Percentiles rank a stretch among this genome's conserved stretches.
These are phyloP conservation scores for Solioccasus polychromus DNA, from an alignment of 768 basidiomycete genomes.

Conservation along the genomic window DNA sequence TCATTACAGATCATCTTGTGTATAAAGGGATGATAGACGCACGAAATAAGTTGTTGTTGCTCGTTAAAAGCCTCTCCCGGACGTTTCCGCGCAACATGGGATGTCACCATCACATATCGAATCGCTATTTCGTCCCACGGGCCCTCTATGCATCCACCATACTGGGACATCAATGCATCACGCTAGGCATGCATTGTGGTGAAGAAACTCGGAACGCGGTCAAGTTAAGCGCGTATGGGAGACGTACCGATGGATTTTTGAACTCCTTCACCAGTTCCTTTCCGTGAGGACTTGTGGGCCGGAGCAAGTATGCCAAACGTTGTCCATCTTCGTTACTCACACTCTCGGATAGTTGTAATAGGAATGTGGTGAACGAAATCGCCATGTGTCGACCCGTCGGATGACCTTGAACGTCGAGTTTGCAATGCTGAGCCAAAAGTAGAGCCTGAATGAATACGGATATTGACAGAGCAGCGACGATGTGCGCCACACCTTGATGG, in stretches of 20 bases:
- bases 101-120: conserved; percentile 75
- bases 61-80: conserved; percentile 77
- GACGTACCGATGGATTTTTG: conserved; percentile 50
- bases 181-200: conserved; percentile 37
- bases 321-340: conserved; percentile 63
- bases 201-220: not conserved
- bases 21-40: conserved; percentile 32
- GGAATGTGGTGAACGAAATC: conserved; percentile 55
- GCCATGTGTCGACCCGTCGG: conserved; percentile 24
- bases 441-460: not conserved
- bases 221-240: not conserved
- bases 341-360: conserved; percentile 59
- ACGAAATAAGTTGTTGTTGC: conserved; percentile 74
- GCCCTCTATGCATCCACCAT: conserved; percentile 60
- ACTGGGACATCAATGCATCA: conserved; percentile 18
- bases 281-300: conserved; percentile 73
- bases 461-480: too few relatives aligned
- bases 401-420: not conserved
- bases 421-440: not conserved
- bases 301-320: conserved; percentile 69
- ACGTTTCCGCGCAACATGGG: conserved; percentile 64
- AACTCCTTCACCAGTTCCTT: conserved; percentile 75
- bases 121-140: conserved; percentile 90
- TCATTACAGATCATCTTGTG: not conserved
- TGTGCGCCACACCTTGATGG: too few relatives aligned